Evolutionary conservation across 208 protist species (phyloP), one percentile per base, ranked within the genome.

Genomic region (Novymonas esmeraldas): DNA sequence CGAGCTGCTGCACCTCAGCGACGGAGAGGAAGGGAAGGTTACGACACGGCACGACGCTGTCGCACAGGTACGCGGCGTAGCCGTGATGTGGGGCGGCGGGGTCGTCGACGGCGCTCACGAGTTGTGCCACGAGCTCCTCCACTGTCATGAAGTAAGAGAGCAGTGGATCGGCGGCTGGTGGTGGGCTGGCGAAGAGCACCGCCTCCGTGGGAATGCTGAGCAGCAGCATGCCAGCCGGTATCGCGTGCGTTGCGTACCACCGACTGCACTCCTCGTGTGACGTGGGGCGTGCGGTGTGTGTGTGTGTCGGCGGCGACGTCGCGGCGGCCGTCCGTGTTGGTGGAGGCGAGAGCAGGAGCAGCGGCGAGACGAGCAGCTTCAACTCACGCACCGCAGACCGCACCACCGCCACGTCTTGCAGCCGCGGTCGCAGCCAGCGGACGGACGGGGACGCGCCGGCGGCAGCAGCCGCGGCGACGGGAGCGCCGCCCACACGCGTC

Each of bases 171-270:
- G 73, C 58, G n/a, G 82, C 48, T 14, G 77, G 76, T 5, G 84
- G 87, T 13, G 87, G 84, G 24, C 80, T 55, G n/a, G 84, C 81
- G 69, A 93, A 84, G 29, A 95, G 78, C 7, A 81, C 79, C 5
- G 89, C 84, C 55, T 85, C 77, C 5, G 82, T 87, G 2, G 89
- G 89, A 6, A 95, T 26, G 58, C 84, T 90, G 33, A 93, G 66
- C 22, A 95, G 60, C 62, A 93, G 90, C 73, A 95, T 85, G 28
- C 86, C 89, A 11, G 89, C 82, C 28, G 79, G 76, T 38, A 95
- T 86, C 22, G 46, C 52, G 7, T 44, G 71, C 5, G 82, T 93
- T 9, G 89, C 84, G 60, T 85, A 78, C 67, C 91, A 88, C n/a
- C 75, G 75, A 51, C 76, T 92, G 64, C 75, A 78, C 42, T 58